A percentile compares a stretch with the other conserved stretches of the same genome.
Conservation (phyloP, 768 basidiomycete species). For the Tylopilus subfusipes region DNA sequence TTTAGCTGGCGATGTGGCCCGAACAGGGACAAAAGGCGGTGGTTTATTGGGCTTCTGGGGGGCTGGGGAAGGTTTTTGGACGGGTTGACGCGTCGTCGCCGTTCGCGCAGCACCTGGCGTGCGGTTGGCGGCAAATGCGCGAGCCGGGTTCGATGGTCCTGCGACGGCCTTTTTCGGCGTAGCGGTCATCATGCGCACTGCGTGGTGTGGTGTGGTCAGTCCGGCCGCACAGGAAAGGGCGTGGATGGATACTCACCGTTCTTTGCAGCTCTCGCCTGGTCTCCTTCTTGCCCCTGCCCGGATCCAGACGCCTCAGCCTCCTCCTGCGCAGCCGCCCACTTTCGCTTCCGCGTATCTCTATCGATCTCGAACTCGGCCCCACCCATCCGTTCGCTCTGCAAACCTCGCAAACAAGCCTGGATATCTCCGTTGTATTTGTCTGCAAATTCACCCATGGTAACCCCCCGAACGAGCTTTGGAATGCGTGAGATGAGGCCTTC, state of each 20-base stretch:
- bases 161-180: conserved; percentile 51
- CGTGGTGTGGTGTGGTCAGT: background rate
- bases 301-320: conserved; percentile 44
- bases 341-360: conserved; percentile 66
- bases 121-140: conserved; percentile 39
- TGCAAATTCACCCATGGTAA: conserved; percentile 75
- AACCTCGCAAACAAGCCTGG: conserved; percentile 63
- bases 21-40: conserved; percentile 30
- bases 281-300: conserved; percentile 11
- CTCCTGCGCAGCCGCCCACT: conserved; percentile 67
- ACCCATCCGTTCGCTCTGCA: conserved; percentile 61
- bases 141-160: conserved; percentile 45
- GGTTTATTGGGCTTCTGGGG: conserved; percentile 33
- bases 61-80: conserved; percentile 33
- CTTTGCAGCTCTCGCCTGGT: conserved; percentile 45
- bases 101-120: conserved; percentile 39
- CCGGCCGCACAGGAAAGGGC: background rate
- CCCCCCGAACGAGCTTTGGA: conserved; percentile 66
- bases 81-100: conserved; percentile 26
- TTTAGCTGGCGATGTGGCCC: conserved; percentile 54
- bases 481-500: conserved; percentile 72
- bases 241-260: conserved; percentile 40
- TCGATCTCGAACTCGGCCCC: conserved; percentile 58
- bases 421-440: conserved; percentile 75
- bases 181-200: conserved; percentile 44